Percentiles rank a stretch among this genome's conserved stretches.
Conservation (phyloP, 2,329 filamentous ascomycete species). For the Tolypocladium inflatum region DNA sequence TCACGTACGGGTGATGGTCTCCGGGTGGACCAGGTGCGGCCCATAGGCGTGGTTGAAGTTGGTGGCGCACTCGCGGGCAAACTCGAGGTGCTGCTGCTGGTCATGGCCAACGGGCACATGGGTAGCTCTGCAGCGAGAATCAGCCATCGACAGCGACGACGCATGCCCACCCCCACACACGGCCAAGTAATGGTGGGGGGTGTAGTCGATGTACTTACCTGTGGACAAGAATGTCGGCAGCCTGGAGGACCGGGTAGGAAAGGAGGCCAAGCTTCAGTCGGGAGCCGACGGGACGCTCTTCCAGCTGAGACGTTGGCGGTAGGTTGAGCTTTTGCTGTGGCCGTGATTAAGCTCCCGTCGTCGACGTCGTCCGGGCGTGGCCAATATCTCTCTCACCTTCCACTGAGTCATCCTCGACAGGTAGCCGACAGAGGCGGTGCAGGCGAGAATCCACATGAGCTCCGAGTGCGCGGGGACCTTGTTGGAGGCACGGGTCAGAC, state of each 20-base stretch:
- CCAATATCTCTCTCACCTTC: conserved; percentile 56
- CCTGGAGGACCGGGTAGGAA: conserved; percentile 91
- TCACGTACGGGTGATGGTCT: conserved; percentile 60
- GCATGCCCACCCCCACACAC: not conserved
- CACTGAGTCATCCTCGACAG: conserved; percentile 98
- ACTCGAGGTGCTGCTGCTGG: conserved; percentile 88
- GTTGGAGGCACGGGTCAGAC: not conserved
- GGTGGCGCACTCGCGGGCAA: conserved; percentile 74
- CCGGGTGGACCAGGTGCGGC: conserved; percentile 52
- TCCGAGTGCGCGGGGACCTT: conserved; percentile 73
- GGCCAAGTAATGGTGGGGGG: not conserved
- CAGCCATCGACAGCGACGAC: not conserved
- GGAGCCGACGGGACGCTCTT: conserved; percentile 50
- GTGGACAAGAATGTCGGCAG: conserved; percentile 87
- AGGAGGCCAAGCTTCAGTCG: conserved; percentile 78
- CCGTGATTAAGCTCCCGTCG: not conserved
- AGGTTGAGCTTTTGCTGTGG: conserved; percentile 63
- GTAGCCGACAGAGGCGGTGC: conserved; percentile 84
- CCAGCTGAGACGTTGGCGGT: conserved; percentile 43
- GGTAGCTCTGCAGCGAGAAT: conserved; percentile 50
- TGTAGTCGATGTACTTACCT: conserved; percentile 32
- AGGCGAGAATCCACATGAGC: conserved; percentile 95
- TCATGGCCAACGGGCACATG: conserved; percentile 97
- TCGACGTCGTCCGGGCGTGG: not conserved
- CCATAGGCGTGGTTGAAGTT: conserved; percentile 77